Evolutionary conservation across 129 eudicot genomes (phyloP), one percentile per base, ranked within the genome.

Genomic region (Lactuca sativa): DNA sequence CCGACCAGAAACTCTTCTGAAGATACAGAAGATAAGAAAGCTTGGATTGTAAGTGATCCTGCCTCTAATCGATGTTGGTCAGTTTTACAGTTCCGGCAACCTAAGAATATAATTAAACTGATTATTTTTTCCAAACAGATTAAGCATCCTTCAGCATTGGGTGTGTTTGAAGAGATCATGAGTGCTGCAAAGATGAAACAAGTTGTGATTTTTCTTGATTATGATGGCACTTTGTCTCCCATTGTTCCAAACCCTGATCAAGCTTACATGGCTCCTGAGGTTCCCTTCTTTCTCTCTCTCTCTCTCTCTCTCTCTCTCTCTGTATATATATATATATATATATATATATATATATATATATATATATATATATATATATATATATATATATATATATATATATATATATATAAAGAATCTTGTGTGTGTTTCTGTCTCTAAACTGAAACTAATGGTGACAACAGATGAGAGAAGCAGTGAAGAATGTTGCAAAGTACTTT

Each of bases 211-310:
- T 93, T 93, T 69, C 84, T 93, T 59, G 98, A 93, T 69, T 93
- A 93, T 44, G 98, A 93, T 71, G 98, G 98, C 49, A 93, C 98
- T 61, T 79, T 93, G 10, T 89, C 98, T 9, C 98, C 98, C 16
- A 93, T 93, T 56, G 97, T 93, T 40, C 77, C 85, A 12, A 86
- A 93, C 67, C 98, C 98, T 44, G 98, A 93, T 59, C 82, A 76
- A 31, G 98, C 98, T 67, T 89, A 89, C 82, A 93, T 93, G 89
- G 68, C 98, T 31, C 71, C 65, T 10, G 95, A 93, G 95, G 98
- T 90, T 25, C 64, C 1, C 1, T 15, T 61, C 6, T 10, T 7
- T 36, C n/a, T 41, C 9, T 9, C 15, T 4, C 16, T 17, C 36
- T 33, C 37, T 13, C 4, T 30, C 53, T 13, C 32, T 36, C 7